Percentiles rank a stretch among this genome's conserved stretches.
Evolutionary conservation across 768 basidiomycete genomes (phyloP).

Genomic region (Lactarius trivialis): DNA sequence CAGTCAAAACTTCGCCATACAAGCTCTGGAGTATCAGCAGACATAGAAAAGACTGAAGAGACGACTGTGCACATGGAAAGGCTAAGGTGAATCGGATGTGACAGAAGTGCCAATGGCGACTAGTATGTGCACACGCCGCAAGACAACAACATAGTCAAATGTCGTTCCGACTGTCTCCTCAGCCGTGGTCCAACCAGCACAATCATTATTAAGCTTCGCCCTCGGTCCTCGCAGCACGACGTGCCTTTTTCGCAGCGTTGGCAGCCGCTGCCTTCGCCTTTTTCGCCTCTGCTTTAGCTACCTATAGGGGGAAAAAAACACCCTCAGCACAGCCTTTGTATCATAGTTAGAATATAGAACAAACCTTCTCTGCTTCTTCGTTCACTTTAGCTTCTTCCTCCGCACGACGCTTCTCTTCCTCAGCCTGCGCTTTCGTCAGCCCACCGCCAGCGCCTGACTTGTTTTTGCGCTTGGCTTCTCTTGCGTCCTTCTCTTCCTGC

Average conservation of each 20-base stretch:
- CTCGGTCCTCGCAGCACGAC: constrained; percentile 55
- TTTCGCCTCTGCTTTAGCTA: constrained; percentile 67
- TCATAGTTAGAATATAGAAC: constrained; percentile 11
- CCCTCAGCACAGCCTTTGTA: not conserved
- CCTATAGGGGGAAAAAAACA: constrained; percentile 28
- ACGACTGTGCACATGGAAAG: not conserved
- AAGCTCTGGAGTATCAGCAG: not conserved
- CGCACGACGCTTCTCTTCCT: constrained; percentile 54
- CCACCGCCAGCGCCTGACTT: constrained; percentile 41
- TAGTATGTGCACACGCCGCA: not conserved
- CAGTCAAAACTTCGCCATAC: not conserved
- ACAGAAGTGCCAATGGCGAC: not conserved
- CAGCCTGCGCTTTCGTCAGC: constrained; percentile 44
- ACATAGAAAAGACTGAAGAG: not conserved
- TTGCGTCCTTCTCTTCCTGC: constrained; percentile 89
- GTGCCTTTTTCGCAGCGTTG: constrained; percentile 87
- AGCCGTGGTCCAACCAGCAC: not conserved
- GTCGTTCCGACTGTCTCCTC: not conserved
- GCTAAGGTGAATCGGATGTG: not conserved
- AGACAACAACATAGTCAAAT: not conserved
- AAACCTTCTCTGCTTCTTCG: constrained; percentile 80
- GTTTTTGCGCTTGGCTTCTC: constrained; percentile 82
- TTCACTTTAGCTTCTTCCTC: constrained; percentile 69
- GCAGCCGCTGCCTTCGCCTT: constrained; percentile 82
- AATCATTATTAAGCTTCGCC: constrained; percentile 21